Percentiles rank a stretch among this genome's conserved stretches.
These are phyloP conservation scores for Onygenales sp. DNA, from an alignment of 2,329 filamentous ascomycete species.

Conservation along the genomic window DNA sequence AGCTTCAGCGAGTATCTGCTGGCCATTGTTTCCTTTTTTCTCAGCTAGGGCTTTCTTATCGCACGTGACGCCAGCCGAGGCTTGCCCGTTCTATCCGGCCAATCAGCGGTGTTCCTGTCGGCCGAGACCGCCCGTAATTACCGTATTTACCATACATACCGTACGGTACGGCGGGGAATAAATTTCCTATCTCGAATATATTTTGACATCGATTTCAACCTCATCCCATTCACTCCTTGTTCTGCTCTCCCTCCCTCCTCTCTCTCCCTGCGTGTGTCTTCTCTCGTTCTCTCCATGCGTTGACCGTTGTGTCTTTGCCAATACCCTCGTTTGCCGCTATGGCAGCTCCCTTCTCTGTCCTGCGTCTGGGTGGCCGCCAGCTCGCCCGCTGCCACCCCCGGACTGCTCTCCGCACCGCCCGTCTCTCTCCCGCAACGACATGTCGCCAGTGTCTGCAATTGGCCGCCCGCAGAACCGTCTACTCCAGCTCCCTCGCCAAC, in stretches of 20 bases:
- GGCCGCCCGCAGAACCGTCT: constrained; percentile 44
- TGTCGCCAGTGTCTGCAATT: constrained; percentile 21
- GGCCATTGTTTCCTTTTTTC: not conserved
- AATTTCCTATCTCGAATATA: not conserved
- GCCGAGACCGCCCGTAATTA: constrained; percentile 5
- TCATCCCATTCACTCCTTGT: no score
- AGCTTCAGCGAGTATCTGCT: not conserved
- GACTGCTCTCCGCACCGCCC: constrained; percentile 3
- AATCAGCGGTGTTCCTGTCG: not conserved
- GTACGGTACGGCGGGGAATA: not conserved
- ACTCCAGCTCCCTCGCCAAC: constrained; percentile 84
- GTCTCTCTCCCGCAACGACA: constrained; percentile 21
- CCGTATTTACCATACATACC: not conserved
- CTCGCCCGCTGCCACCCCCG: constrained; percentile 4
- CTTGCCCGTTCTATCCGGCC: constrained; percentile 1
- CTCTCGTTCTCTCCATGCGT: not conserved
- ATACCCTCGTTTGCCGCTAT: constrained; percentile 4
- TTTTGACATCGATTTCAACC: not conserved
- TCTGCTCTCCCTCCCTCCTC: no score
- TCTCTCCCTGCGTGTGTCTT: not conserved
- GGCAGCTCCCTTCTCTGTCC: constrained; percentile 10
- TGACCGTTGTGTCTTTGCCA: not conserved
- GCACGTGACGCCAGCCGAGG: not conserved
- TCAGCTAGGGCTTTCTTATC: not conserved
- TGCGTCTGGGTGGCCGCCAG: constrained; percentile 11